These are phyloP conservation scores for Apiospora hydei DNA, from an alignment of 2,329 filamentous ascomycete genomes.

Conservation along the genomic window DNA sequence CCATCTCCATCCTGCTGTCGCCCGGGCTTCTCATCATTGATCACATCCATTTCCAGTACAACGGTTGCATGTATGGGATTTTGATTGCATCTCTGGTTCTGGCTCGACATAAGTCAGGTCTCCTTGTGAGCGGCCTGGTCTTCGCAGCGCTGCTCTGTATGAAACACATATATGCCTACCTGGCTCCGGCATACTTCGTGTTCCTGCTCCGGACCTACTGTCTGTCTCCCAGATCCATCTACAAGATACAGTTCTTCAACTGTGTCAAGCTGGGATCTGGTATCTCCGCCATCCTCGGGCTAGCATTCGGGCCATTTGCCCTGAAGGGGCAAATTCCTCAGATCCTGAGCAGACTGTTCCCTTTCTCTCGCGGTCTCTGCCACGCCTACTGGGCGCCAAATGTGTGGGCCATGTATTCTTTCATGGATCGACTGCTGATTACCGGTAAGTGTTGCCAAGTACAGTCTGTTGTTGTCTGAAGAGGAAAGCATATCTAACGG, in stretches of 20 bases:
- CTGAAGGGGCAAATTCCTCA: slow-evolving; percentile 84
- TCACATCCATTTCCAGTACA: slow-evolving; percentile 98
- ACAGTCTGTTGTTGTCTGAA: slow-evolving; percentile 24
- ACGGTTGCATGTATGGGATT: slow-evolving; percentile 93
- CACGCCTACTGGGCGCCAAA: slow-evolving; percentile 99
- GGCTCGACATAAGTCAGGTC: slow-evolving; percentile 75
- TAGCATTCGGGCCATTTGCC: slow-evolving; percentile 91
- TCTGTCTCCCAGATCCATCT: slow-evolving; percentile 77
- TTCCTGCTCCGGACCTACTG: slow-evolving; percentile 92
- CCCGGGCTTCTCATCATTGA: slow-evolving; percentile 96
- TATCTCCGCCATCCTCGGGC: slow-evolving; percentile 73
- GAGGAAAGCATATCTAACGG: not conserved
- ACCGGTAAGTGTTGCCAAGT: slow-evolving; percentile 64
- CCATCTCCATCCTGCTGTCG: slow-evolving; percentile 88
- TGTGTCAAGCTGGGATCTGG: slow-evolving; percentile 82
- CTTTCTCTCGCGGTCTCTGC: slow-evolving; percentile 91
- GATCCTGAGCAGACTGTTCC: slow-evolving; percentile 84
- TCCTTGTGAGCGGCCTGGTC: slow-evolving; percentile 79
- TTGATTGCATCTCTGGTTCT: slow-evolving; percentile 86
- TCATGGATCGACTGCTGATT: slow-evolving; percentile 84
- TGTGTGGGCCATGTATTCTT: slow-evolving; percentile 96
- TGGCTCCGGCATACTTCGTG: slow-evolving; percentile 95
- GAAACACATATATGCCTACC: slow-evolving; percentile 98
- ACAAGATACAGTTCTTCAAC: slow-evolving; percentile 79
- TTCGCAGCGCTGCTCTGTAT: slow-evolving; percentile 90